Base-by-base conservation (phyloP, 2,329 filamentous ascomycete species). In the Aspergillus sp. region DNA sequence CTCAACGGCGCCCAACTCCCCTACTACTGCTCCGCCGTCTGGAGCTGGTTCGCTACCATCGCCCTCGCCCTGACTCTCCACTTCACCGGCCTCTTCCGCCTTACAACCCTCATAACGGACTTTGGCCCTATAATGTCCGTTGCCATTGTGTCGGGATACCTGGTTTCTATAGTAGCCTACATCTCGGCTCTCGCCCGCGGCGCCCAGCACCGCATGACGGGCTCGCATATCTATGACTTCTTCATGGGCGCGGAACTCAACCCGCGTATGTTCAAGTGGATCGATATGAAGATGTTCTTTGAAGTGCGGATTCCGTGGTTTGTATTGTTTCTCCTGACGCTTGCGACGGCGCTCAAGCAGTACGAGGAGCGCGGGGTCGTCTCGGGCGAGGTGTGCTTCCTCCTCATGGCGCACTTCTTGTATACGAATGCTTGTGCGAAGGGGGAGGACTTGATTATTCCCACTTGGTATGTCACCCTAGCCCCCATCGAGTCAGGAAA, bases 211-310 rank as follows among this genome's bases (percentile, higher is more conserved):
- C 89, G 93, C 60, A 96, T 98, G 90, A 96, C 91, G 1, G 90
- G 90, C 23, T 84, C 85, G 64, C 84, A 82, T 48, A 77, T 93
- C 65, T 93, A 95, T 73, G 91, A 96, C 77, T 95, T 95, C 76
- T 95, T 93, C 80, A 92, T 95, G 86, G 91, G 91, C 49, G 89
- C 89, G 17, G 90, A 96, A 78, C 80, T 95, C 56, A 95, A 95
- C 76, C 91, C 91, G 9, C 84, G 91, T 62, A 82, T 97, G 77
- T 93, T 92, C 70, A 87, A 87, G 56, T 87, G 90, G 67, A 77
- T 96, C 41, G 91, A 96, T 76, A 90, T 95, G 79, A 96, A 95
- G 79, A 95, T 96, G 91, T 96, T 96, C 77, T 93, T 91, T 68
- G 92, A 96, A 73, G 91, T 96, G 58, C 88, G 92, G 65, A 85